Percentiles rank a stretch among this genome's conserved stretches.
These are phyloP conservation scores for Postia placenta DNA, from an alignment of 768 basidiomycete genomes.

Conservation along the genomic window DNA sequence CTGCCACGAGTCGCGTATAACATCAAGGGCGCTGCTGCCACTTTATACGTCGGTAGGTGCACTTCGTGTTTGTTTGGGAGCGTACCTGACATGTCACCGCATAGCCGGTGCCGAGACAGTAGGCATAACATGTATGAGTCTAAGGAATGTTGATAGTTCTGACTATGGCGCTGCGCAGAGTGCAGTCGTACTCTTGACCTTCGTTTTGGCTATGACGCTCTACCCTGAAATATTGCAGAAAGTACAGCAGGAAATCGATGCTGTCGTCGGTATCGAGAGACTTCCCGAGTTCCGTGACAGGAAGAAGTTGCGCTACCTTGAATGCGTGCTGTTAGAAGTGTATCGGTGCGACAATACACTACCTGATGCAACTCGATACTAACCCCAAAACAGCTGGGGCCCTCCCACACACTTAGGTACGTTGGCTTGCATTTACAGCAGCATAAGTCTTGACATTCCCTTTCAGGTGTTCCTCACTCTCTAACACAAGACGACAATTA, in stretches of 20 bases:
- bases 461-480: constrained; percentile 14
- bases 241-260: constrained; percentile 33
- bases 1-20: not conserved
- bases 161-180: constrained; percentile 19
- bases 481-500: constrained; percentile 16
- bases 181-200: constrained; percentile 23
- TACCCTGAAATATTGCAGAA: constrained; percentile 26
- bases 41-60: not conserved
- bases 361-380: not conserved
- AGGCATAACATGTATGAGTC: not conserved
- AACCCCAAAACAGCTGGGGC: constrained; percentile 7
- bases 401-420: constrained; percentile 13
- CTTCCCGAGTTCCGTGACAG: constrained; percentile 24
- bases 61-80: not conserved
- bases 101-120: constrained; percentile 14
- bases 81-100: not conserved
- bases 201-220: constrained; percentile 27
- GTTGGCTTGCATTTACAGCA: not conserved
- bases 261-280: constrained; percentile 29
- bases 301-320: constrained; percentile 22
- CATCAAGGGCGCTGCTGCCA: not conserved
- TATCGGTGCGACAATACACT: constrained; percentile 8
- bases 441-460: not conserved
- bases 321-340: constrained; percentile 29
- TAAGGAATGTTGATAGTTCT: not conserved